A percentile compares a stretch with the other conserved stretches of the same genome.
Conservation (phyloP, 306 rosid species). For the Vigna nakashimae region DNA sequence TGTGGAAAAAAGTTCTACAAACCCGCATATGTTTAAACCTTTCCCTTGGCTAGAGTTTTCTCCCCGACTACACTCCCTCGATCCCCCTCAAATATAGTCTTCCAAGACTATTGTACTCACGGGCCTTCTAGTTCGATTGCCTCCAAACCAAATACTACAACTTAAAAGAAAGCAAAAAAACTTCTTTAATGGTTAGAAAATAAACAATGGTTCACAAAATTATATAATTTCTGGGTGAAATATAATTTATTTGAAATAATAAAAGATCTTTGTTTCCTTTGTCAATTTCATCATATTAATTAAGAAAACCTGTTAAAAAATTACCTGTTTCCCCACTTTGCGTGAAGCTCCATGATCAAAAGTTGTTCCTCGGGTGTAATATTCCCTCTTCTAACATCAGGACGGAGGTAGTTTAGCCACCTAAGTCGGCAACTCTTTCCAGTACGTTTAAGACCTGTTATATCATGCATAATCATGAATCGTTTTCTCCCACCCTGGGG, state of each 20-base stretch:
- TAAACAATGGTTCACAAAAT: not conserved
- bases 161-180: constrained; percentile 24
- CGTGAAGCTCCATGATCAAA: constrained; percentile 94
- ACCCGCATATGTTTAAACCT: constrained; percentile 44
- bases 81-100: constrained; percentile 29
- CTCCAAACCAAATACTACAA: constrained; percentile 40
- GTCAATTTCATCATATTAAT: not conserved
- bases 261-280: not conserved
- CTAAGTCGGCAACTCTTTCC: constrained; percentile 98
- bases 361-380: constrained; percentile 94
- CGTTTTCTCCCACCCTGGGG: constrained; percentile 13
- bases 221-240: not conserved
- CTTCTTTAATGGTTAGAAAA: constrained; percentile 34
- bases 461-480: not conserved
- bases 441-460: constrained; percentile 85
- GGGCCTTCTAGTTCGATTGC: constrained; percentile 18
- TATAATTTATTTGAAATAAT: not conserved
- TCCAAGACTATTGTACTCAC: constrained; percentile 36
- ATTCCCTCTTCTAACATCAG: constrained; percentile 95
- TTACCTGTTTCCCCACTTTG: constrained; percentile 99
- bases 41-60: constrained; percentile 44
- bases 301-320: not conserved
- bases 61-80: constrained; percentile 24
- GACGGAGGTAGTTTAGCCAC: constrained; percentile 98
- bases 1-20: constrained; percentile 44